Evolutionary conservation across 2,329 filamentous ascomycete species (phyloP), one percentile per base, ranked within the genome.

Genomic region (Alternaria alternata): DNA sequence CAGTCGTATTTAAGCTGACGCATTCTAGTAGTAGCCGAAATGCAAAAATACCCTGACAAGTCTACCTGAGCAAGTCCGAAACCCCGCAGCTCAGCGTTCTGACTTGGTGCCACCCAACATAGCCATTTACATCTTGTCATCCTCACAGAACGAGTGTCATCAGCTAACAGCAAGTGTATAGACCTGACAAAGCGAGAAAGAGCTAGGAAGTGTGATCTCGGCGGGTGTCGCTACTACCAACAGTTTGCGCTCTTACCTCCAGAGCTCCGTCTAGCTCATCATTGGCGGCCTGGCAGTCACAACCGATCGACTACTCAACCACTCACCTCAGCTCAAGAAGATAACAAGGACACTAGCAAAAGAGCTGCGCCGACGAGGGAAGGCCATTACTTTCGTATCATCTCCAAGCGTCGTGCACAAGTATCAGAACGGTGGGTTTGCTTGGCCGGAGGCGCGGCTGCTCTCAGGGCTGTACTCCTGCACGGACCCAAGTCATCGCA

Each of bases 401-500:
- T 53, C 32, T 36, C 36, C 24, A 47, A 46, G n/a, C 22, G 32
- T 48, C 28, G 53, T 57, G 54, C 34, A 51, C 44, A 51, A 43
- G n/a, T 47, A 39, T 28, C 30, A 34, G 42, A 57, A 44, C 48
- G 39, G 60, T 48, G 51, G 44, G 43, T 56, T 49, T 60, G 57
- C 36, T 56, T 65, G 42, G 38, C 51, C 53, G 53, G 42, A 60
- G 53, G 59, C 57, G 62, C 59, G 54, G 57, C 55, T 54, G 34
- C 51, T 57, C 63, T 49, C 46, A 49, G 14, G 46, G 46, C 32
- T 67, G 68, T 71, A 66, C 68, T 64, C 63, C 47, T 59, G 67
- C 69, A 70, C 69, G 68, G 68, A 56, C 64, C 64, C 43, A 61
- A 59, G 58, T 65, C 65, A 67, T 63, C 65, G 58, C 63, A 65